phyloP scores from a whole-genome alignment of 495 filamentous ascomycete species.

The Trichoderma parareesei region DNA sequence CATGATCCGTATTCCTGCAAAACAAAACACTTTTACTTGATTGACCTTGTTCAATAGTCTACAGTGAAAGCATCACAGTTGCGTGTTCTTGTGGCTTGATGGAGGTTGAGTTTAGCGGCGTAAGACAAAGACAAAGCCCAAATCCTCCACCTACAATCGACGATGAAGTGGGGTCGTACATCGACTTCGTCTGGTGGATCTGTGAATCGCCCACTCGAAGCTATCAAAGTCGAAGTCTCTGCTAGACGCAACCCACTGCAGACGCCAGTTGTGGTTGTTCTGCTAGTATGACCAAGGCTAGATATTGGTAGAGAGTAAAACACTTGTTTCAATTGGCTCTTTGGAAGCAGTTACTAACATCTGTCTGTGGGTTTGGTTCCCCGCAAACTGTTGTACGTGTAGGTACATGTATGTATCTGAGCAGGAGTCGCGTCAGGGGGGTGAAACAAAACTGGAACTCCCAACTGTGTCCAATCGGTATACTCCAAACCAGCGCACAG shows the following conservation, averaged over 20 bases:
- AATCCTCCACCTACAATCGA: neutral
- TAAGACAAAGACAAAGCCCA: neutral
- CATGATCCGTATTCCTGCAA: too few relatives aligned
- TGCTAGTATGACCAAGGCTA: neutral
- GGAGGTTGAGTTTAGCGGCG: constrained; percentile 1
- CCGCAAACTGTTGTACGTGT: neutral
- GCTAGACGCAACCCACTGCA: neutral
- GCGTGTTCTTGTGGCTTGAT: neutral
- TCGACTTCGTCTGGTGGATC: neutral
- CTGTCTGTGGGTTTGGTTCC: neutral
- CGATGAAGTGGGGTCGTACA: constrained; percentile 4
- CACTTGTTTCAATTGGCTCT: neutral
- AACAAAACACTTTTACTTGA: too few relatives aligned
- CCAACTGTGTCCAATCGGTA: too few relatives aligned
- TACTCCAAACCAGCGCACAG: too few relatives aligned
- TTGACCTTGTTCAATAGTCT: too few relatives aligned
- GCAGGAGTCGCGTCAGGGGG: neutral
- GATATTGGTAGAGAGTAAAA: neutral
- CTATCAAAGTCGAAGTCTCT: neutral
- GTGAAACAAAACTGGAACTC: neutral
- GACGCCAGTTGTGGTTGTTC: too few relatives aligned
- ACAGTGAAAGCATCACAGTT: too few relatives aligned
- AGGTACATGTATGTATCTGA: neutral
- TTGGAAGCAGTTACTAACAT: neutral
- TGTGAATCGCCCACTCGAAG: neutral